Percentiles rank a stretch among this genome's conserved stretches.
Evolutionary conservation across 2,329 filamentous ascomycete genomes (phyloP).

Genomic region (Venturia asperata): DNA sequence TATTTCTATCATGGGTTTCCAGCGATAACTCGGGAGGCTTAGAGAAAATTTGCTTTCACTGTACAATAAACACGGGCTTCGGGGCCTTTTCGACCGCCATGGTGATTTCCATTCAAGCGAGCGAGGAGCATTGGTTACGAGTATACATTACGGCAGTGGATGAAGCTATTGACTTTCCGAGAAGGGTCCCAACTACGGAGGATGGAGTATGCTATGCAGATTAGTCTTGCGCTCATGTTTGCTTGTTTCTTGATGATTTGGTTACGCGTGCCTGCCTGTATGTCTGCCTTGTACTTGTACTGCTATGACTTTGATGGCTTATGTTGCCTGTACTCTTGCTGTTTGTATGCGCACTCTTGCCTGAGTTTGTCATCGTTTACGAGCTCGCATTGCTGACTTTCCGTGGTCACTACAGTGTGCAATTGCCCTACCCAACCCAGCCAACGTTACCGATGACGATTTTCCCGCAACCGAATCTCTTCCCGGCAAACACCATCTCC

Average conservation of each 20-base stretch:
- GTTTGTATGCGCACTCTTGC: slow-evolving; percentile 4
- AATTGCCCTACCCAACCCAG: not conserved
- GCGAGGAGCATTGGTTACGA: slow-evolving; percentile 14
- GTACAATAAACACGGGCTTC: slow-evolving; percentile 15
- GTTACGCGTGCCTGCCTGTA: slow-evolving; percentile 9
- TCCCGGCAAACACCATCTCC: not conserved
- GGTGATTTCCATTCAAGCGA: slow-evolving; percentile 8
- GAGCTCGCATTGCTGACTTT: not conserved
- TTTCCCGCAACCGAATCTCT: not conserved
- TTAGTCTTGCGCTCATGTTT: slow-evolving; percentile 12
- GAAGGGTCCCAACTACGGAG: slow-evolving; percentile 1
- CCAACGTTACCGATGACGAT: not conserved
- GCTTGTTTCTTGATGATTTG: slow-evolving; percentile 10
- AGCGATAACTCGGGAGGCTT: slow-evolving; percentile 18
- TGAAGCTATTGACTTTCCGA: slow-evolving; percentile 3
- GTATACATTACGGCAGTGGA: slow-evolving; percentile 6
- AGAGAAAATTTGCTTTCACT: slow-evolving; percentile 19
- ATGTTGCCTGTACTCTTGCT: not conserved
- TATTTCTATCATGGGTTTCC: slow-evolving; percentile 12
- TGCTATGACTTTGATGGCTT: slow-evolving; percentile 5
- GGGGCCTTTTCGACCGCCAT: slow-evolving; percentile 10
- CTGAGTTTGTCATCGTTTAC: not conserved
- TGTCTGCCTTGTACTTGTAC: slow-evolving; percentile 5
- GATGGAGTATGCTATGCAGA: slow-evolving; percentile 12
- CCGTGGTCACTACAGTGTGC: not conserved